Conservation (phyloP, 2,329 filamentous ascomycete species). For the Fusarium illudens region DNA sequence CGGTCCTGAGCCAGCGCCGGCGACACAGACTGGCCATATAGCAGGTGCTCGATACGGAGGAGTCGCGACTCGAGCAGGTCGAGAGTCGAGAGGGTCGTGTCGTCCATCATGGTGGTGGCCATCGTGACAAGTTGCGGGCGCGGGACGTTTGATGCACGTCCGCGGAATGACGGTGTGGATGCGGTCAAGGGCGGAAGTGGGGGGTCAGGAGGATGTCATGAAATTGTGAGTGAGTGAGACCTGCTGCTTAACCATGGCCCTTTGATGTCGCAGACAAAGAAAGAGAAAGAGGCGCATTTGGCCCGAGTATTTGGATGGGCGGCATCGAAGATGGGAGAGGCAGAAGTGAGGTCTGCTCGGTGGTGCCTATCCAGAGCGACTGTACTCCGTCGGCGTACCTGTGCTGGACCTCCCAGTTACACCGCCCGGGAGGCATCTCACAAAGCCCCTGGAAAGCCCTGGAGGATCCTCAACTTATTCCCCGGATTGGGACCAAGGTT, state of each 20-base stretch:
- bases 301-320: background rate
- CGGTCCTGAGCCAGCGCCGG: constrained; percentile 46
- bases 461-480: constrained; percentile 25
- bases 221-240: constrained; percentile 37
- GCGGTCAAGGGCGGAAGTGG: constrained; percentile 37
- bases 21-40: constrained; percentile 57
- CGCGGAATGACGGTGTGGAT: constrained; percentile 26
- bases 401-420: background rate
- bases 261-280: constrained; percentile 10
- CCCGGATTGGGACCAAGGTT: constrained; percentile 28
- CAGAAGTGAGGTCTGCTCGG: background rate
- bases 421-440: constrained; percentile 8
- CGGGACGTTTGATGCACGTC: constrained; percentile 23
- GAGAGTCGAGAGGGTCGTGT: constrained; percentile 64
- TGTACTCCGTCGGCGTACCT: no score
- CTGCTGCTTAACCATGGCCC: constrained; percentile 24
- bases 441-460: constrained; percentile 12
- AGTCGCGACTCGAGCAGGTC: constrained; percentile 67
- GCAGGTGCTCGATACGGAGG: constrained; percentile 65
- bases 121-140: constrained; percentile 38
- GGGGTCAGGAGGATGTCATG: constrained; percentile 40
- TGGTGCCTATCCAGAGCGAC: no score
- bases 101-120: constrained; percentile 56
- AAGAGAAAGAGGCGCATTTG: constrained; percentile 2
- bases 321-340: background rate